Evolutionary conservation across 768 basidiomycete genomes (phyloP).

Genomic region (Auricularia cornea): DNA sequence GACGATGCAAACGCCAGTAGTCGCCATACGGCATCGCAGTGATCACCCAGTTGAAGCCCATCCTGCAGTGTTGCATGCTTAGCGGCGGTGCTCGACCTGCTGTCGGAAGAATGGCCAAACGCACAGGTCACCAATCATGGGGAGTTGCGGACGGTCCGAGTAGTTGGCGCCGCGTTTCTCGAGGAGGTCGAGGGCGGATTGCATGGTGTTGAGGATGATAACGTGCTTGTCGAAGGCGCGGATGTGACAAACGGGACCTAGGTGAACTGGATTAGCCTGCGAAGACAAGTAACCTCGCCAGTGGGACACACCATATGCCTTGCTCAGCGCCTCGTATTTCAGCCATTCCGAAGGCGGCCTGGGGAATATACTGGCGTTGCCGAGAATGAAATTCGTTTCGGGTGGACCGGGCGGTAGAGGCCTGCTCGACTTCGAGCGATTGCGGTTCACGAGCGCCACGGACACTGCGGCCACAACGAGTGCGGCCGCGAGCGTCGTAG

Average conservation of each 20-base stretch:
- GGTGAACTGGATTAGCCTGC: no score
- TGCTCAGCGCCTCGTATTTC: background rate
- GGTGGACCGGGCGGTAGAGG: background rate
- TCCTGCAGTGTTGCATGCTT: constrained; percentile 26
- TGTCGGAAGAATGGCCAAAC: constrained; percentile 9
- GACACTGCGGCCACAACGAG: no score
- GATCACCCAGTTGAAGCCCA: constrained; percentile 42
- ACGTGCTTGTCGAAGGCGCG: constrained; percentile 10
- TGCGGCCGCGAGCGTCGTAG: no score
- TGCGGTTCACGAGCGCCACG: no score
- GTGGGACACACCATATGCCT: background rate
- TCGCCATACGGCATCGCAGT: constrained; percentile 33
- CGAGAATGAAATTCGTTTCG: background rate
- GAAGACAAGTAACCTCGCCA: background rate
- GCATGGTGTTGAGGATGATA: constrained; percentile 36
- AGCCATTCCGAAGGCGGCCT: background rate
- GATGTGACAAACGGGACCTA: background rate
- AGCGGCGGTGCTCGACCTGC: background rate
- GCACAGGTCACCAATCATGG: constrained; percentile 39
- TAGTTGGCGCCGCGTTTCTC: constrained; percentile 38
- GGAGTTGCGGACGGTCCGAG: constrained; percentile 39
- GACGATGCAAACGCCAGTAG: constrained; percentile 30
- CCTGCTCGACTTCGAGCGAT: no score
- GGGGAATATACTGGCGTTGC: background rate
- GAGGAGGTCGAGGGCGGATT: constrained; percentile 35